Conservation (phyloP, 345 rosid species). For the Corchorus capsularis region DNA sequence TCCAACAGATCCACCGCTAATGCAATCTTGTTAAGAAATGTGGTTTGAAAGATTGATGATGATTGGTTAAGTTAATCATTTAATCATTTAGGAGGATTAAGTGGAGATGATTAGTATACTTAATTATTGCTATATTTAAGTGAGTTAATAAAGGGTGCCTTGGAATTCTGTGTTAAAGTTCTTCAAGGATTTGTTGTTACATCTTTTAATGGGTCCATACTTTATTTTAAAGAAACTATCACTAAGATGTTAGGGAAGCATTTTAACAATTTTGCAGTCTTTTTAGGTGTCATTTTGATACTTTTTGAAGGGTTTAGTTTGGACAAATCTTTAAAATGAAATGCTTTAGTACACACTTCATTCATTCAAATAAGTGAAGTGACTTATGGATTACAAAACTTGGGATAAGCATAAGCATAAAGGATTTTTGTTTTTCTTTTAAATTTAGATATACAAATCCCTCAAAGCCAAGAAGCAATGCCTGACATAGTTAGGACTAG, state of each 20-base stretch:
- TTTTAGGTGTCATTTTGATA: not conserved
- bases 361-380: not conserved
- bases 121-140: not conserved
- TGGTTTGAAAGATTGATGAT: not conserved
- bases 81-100: conserved; percentile 2
- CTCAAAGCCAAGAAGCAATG: too few relatives aligned
- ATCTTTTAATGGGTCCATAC: conserved; percentile 9
- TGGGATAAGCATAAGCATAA: not conserved
- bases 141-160: not conserved
- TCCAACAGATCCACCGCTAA: not conserved
- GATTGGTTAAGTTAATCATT: not conserved
- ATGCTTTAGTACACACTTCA: not conserved
- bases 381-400: not conserved
- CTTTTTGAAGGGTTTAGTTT: not conserved
- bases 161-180: not conserved
- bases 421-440: too few relatives aligned
- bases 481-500: too few relatives aligned
- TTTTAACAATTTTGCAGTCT: not conserved
- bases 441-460: not conserved
- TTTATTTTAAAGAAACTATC: conserved; percentile 5
- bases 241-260: too few relatives aligned
- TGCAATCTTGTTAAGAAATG: not conserved
- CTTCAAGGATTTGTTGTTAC: not conserved
- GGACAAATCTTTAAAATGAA: not conserved
- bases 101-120: not conserved